Evolutionary conservation across 2,329 filamentous ascomycete species (phyloP).

Genomic region (Cercospora zeina): DNA sequence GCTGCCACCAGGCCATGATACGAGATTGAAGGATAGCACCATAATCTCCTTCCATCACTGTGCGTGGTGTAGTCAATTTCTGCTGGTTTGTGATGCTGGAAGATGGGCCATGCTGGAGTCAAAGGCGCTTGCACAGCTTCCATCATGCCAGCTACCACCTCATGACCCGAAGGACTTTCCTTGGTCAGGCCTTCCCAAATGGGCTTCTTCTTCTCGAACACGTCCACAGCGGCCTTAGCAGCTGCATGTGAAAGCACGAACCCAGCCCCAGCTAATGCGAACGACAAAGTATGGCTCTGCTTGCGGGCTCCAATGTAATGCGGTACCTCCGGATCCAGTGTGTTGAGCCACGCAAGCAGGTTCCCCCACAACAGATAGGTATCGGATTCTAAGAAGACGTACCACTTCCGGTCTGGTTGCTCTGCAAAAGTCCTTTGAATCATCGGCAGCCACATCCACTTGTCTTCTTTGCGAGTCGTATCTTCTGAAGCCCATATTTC

Average conservation of each 20-base stretch:
- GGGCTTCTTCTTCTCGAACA: slow-evolving; percentile 46
- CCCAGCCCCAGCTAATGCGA: slow-evolving; percentile 46
- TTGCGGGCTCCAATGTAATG: slow-evolving; percentile 55
- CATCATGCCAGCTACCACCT: slow-evolving; percentile 32
- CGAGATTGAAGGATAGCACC: slow-evolving; percentile 37
- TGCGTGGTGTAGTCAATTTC: slow-evolving; percentile 43
- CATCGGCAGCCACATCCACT: slow-evolving; percentile 57
- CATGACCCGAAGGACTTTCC: slow-evolving; percentile 33
- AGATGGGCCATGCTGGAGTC: slow-evolving; percentile 32
- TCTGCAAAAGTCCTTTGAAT: slow-evolving; percentile 36
- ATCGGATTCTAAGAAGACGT: slow-evolving; percentile 56
- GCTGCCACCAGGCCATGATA: slow-evolving; percentile 33
- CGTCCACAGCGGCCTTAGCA: slow-evolving; percentile 35
- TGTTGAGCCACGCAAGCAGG: slow-evolving; percentile 49
- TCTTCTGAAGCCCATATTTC: slow-evolving; percentile 35
- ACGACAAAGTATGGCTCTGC: slow-evolving; percentile 44
- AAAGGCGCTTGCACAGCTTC: slow-evolving; percentile 26
- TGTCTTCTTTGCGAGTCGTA: slow-evolving; percentile 42
- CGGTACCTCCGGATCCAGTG: slow-evolving; percentile 46
- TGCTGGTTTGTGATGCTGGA: slow-evolving; percentile 41
- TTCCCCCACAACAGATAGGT: slow-evolving; percentile 49
- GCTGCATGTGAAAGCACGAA: slow-evolving; percentile 48
- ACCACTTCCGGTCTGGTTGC: slow-evolving; percentile 53
- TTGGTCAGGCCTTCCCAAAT: slow-evolving; percentile 31
- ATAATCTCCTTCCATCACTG: slow-evolving; percentile 21